Percentiles rank a stretch among this genome's conserved stretches.
These are phyloP conservation scores for Naganishia antarctica DNA, from an alignment of 768 basidiomycete genomes.

Conservation along the genomic window DNA sequence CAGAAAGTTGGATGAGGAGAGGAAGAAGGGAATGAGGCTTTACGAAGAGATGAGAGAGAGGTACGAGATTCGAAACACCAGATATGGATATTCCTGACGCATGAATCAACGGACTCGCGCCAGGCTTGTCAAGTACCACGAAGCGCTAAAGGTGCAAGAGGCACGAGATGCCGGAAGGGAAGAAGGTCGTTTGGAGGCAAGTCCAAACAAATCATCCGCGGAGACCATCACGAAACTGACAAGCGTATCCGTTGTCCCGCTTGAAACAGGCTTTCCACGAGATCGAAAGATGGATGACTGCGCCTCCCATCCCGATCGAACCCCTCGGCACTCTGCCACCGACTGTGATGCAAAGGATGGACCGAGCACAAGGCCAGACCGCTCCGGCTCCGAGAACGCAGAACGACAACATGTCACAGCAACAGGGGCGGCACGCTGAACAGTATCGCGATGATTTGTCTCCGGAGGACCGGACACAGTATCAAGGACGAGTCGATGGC, in stretches of 20 bases:
- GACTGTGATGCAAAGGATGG: conserved; percentile 22
- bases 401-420: background rate
- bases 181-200: conserved; percentile 44
- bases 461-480: conserved; percentile 2
- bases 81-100: background rate
- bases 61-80: conserved; percentile 31
- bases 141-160: conserved; percentile 41
- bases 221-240: background rate
- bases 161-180: conserved; percentile 44
- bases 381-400: background rate
- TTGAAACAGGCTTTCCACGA: conserved; percentile 46
- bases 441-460: background rate
- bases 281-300: conserved; percentile 45
- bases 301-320: conserved; percentile 46
- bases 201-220: background rate
- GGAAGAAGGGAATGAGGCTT: conserved; percentile 36
- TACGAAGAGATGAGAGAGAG: conserved; percentile 44
- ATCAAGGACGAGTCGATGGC: background rate
- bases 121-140: conserved; percentile 42
- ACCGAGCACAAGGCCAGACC: conserved; percentile 7
- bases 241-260: conserved; percentile 1
- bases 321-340: conserved; percentile 37
- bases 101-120: background rate
- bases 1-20: conserved; percentile 45
- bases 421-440: background rate